Evolutionary conservation across 257 asterid species (phyloP).

Genomic region (Ajuga chamaepitys): DNA sequence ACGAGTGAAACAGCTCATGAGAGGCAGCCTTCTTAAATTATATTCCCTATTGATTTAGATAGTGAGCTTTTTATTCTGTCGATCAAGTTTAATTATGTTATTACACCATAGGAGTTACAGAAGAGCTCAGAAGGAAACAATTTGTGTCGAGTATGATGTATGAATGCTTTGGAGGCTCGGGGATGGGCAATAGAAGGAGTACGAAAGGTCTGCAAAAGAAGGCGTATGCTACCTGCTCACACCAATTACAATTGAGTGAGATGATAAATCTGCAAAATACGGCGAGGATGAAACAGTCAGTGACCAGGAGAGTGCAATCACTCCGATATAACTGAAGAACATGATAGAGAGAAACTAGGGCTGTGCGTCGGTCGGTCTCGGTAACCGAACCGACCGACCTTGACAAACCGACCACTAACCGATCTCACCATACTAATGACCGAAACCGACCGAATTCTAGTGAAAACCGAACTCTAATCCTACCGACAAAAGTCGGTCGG

Average conservation of each 20-base stretch:
- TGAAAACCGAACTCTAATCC: too few relatives aligned
- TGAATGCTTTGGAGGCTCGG: neutral
- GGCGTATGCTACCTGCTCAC: neutral
- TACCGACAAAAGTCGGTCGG: too few relatives aligned
- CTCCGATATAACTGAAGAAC: too few relatives aligned
- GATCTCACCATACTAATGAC: too few relatives aligned
- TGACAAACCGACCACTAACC: too few relatives aligned
- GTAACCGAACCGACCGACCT: too few relatives aligned
- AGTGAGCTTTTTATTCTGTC: neutral
- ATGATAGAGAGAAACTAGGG: too few relatives aligned
- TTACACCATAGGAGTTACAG: neutral
- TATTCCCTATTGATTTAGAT: slow-evolving; percentile 2
- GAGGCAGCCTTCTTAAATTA: neutral
- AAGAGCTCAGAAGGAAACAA: neutral
- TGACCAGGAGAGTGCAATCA: too few relatives aligned
- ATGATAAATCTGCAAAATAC: too few relatives aligned
- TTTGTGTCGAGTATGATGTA: neutral
- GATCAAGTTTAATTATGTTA: neutral
- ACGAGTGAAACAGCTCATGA: slow-evolving; percentile 19
- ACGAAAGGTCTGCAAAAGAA: neutral
- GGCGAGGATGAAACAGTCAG: too few relatives aligned
- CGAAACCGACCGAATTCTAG: too few relatives aligned
- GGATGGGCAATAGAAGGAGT: neutral
- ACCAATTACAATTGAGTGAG: neutral
- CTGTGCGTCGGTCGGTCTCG: too few relatives aligned